phyloP scores from a whole-genome alignment of 306 rosid genomes.

The Fragaria vesca region DNA sequence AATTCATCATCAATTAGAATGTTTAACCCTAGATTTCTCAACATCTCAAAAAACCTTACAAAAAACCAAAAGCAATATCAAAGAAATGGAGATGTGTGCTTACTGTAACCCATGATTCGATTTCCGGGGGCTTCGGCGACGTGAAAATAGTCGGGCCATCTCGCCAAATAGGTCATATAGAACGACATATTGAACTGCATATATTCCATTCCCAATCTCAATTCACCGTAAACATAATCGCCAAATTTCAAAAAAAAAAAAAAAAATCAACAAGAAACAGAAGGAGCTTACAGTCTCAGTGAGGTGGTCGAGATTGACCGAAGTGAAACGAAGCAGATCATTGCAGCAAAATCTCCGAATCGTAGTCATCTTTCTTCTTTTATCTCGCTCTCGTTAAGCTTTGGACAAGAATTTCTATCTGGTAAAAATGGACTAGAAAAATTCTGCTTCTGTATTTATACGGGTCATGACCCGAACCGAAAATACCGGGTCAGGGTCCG shows the following conservation, averaged over 20 bases:
- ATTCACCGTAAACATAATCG: neutral
- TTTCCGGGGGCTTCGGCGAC: constrained; percentile 84
- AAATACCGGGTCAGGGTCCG: neutral
- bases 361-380: constrained; percentile 60
- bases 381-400: neutral
- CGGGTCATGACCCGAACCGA: neutral
- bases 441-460: neutral
- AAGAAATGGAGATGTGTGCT: constrained; percentile 19
- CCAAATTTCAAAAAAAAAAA: neutral
- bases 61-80: neutral
- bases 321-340: constrained; percentile 86
- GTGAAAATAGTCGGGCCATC: constrained; percentile 98
- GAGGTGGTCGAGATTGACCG: constrained; percentile 91
- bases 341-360: constrained; percentile 93
- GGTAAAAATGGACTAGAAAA: neutral
- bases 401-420: neutral
- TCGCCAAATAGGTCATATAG: constrained; percentile 94
- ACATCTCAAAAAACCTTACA: neutral
- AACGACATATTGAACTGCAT: constrained; percentile 93
- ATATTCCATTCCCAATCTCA: neutral
- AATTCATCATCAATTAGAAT: neutral
- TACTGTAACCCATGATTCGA: constrained; percentile 94
- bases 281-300: constrained; percentile 74
- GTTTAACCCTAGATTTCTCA: neutral
- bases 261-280: no score